phyloP scores from a whole-genome alignment of 257 asterid species.

The Forsythia viridissima region DNA sequence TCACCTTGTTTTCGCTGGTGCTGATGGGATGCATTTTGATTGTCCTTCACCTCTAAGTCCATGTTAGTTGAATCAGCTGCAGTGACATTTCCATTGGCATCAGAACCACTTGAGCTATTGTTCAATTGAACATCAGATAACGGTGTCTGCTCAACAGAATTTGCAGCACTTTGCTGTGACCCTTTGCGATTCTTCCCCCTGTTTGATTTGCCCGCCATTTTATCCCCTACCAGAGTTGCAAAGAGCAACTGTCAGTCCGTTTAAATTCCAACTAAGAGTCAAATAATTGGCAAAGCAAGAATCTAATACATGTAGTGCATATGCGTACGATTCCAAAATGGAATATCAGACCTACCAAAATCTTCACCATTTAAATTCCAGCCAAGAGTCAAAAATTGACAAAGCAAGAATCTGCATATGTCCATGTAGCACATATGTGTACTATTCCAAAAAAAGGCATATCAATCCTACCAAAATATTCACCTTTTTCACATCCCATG shows the following conservation, averaged over 20 bases:
- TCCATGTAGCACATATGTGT: neutral
- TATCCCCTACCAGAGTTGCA: constrained; percentile 22
- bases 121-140: constrained; percentile 48
- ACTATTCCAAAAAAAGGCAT: neutral
- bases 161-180: constrained; percentile 40
- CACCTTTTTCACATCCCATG: neutral
- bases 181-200: constrained; percentile 78
- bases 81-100: constrained; percentile 53
- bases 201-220: constrained; percentile 89
- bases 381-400: neutral
- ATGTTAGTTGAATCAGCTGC: constrained; percentile 31
- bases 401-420: neutral
- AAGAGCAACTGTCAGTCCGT: neutral
- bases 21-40: constrained; percentile 38
- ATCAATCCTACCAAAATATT: neutral
- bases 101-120: constrained; percentile 34
- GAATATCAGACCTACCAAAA: neutral
- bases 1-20: constrained; percentile 60
- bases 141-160: constrained; percentile 31
- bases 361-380: neutral
- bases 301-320: neutral
- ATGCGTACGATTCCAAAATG: neutral
- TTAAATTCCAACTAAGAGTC: neutral
- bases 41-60: constrained; percentile 45
- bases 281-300: neutral